Evolutionary conservation across 176 grass and related monocot genomes (phyloP), one percentile per base, ranked within the genome.

Genomic region (Carex pumila): DNA sequence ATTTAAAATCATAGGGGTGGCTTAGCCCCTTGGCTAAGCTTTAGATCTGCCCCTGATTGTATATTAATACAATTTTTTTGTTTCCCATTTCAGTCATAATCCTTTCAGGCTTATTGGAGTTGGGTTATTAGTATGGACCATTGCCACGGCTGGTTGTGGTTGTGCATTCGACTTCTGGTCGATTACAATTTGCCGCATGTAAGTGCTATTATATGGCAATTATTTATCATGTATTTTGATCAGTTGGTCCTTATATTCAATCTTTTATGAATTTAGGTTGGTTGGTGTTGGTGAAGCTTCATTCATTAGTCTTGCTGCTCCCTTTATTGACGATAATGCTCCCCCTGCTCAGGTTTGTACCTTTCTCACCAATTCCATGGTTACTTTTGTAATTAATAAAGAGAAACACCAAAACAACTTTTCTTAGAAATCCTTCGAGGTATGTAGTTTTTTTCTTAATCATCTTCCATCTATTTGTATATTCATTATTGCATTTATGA

Each of bases 201-300:
- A 88, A 90, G 91, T 89, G 55, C 21, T 76, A 17, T 83, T 49
- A 36, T 32, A 21, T 2, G 1, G 41, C 67, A 57, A 61, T 7
- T 50, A 69, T 52, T 79, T 83, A 25, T 43, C 50, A 36, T 84
- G n/a, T 72, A 22, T 47, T 87, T 7, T 78, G 22, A 86, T 49
- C 17, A 75, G 34, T 83, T 71, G 29, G 47, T 85, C 34, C 47
- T 75, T 53, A n/a, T 39, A 47, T 17, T 12, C 73, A 36, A 66
- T 67, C 60, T 80, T 69, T 87, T 78, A 68, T 78, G 72, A 87
- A 84, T 74, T 85, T 85, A 99, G 96, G 96, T 89, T 99, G 89
- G 96, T 99, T 85, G 96, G 96, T 47, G 96, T 99, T 85, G 96
- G 96, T 64, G 96, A 99, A 84, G 96, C 96, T 86, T 99, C 96